Conservation (phyloP, 1,284 basidiomycete genomes). For the Malassezia yamatoensis region DNA sequence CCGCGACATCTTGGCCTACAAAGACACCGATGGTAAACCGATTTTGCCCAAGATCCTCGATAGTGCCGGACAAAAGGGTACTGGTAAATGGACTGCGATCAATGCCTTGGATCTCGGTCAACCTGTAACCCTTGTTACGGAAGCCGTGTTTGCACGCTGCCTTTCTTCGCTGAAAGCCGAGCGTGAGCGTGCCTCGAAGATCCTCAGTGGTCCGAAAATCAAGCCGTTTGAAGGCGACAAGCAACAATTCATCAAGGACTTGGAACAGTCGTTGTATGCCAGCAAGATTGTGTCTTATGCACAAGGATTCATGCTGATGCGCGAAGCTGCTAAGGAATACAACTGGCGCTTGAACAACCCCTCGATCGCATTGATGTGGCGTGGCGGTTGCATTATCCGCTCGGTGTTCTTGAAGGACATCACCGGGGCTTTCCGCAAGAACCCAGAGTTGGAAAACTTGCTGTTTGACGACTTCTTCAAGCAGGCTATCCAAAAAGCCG, state of each 20-base stretch:
- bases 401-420: slow-evolving; percentile 49
- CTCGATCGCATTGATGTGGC: slow-evolving; percentile 98
- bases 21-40: slow-evolving; percentile 85
- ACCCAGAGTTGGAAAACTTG: slow-evolving; percentile 74
- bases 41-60: slow-evolving; percentile 81
- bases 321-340: slow-evolving; percentile 92
- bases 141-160: slow-evolving; percentile 98
- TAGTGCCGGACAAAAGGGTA: slow-evolving; percentile 91
- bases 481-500: slow-evolving; percentile 81
- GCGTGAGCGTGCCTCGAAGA: slow-evolving; percentile 82
- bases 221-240: slow-evolving; percentile 95
- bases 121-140: slow-evolving; percentile 90
- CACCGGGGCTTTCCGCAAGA: slow-evolving; percentile 80
- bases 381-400: slow-evolving; percentile 94
- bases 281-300: slow-evolving; percentile 82
- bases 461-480: slow-evolving; percentile 98
- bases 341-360: slow-evolving; percentile 61
- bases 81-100: slow-evolving; percentile 99
- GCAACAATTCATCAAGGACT: slow-evolving; percentile 95
- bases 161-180: slow-evolving; percentile 96
- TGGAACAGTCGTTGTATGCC: slow-evolving; percentile 97
- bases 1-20: slow-evolving; percentile 50
- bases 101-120: slow-evolving; percentile 87
- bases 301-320: slow-evolving; percentile 99
- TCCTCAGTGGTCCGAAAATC: slow-evolving; percentile 76